phyloP scores from a whole-genome alignment of 2,329 filamentous ascomycete species.

The Aspergillus sojae region DNA sequence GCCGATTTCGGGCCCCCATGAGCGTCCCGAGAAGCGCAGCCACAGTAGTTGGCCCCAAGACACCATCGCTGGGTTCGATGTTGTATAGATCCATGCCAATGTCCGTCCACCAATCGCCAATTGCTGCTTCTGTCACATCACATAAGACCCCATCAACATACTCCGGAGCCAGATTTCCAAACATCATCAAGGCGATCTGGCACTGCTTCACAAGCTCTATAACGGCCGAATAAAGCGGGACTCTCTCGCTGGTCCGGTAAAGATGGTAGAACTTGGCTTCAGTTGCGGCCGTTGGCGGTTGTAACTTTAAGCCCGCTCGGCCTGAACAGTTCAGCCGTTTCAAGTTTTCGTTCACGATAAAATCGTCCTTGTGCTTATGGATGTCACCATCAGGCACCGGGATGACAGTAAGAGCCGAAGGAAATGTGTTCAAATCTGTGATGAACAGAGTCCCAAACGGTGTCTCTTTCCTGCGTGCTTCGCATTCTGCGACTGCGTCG shows the following conservation, averaged over 20 bases:
- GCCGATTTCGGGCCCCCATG: slow-evolving; percentile 84
- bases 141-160: slow-evolving; percentile 92
- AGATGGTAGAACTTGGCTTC: slow-evolving; percentile 90
- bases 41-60: slow-evolving; percentile 88
- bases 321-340: slow-evolving; percentile 93
- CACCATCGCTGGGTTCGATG: slow-evolving; percentile 87
- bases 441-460: slow-evolving; percentile 84
- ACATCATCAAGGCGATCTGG: slow-evolving; percentile 84
- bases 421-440: slow-evolving; percentile 89
- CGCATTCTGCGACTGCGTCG: slow-evolving; percentile 79
- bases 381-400: slow-evolving; percentile 85
- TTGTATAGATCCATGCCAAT: slow-evolving; percentile 91
- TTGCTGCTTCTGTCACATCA: slow-evolving; percentile 85
- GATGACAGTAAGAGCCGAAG: slow-evolving; percentile 90
- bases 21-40: slow-evolving; percentile 83
- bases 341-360: slow-evolving; percentile 91
- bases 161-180: slow-evolving; percentile 81
- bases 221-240: slow-evolving; percentile 76
- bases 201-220: slow-evolving; percentile 89
- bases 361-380: slow-evolving; percentile 74
- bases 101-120: slow-evolving; percentile 95
- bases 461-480: slow-evolving; percentile 82
- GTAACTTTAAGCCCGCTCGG: slow-evolving; percentile 79
- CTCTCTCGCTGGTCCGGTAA: slow-evolving; percentile 82
- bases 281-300: slow-evolving; percentile 76